These are phyloP conservation scores for Barnettozyma sp. DNA, from an alignment of 805 yeast species.

Conservation along the genomic window DNA sequence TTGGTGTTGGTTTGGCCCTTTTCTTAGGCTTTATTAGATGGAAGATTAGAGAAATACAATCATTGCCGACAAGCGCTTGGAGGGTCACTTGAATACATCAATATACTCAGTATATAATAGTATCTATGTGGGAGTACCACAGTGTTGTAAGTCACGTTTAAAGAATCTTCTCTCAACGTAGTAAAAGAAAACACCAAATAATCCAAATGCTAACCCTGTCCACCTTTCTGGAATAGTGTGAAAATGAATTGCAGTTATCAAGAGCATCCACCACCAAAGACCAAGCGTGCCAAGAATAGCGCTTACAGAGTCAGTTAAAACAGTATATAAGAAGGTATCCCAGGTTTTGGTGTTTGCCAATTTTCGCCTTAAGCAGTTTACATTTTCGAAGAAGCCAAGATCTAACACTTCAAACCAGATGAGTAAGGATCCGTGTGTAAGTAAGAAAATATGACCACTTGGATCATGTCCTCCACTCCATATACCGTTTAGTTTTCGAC, in stretches of 20 bases:
- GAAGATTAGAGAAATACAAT: slow-evolving; percentile 59
- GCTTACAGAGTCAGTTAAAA: slow-evolving; percentile 15
- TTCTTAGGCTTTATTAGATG: slow-evolving; percentile 60
- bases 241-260: slow-evolving; percentile 78
- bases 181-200: slow-evolving; percentile 36
- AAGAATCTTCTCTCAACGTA: slow-evolving; percentile 23
- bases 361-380: background rate
- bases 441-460: slow-evolving; percentile 83
- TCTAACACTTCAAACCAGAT: slow-evolving; percentile 58
- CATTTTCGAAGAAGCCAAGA: slow-evolving; percentile 25
- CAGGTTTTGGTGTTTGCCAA: slow-evolving; percentile 1
- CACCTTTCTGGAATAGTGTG: slow-evolving; percentile 74
- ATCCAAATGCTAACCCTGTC: slow-evolving; percentile 62
- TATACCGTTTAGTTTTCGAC: slow-evolving; percentile 55
- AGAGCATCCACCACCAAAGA: slow-evolving; percentile 82
- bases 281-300: slow-evolving; percentile 29
- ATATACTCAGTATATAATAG: no score
- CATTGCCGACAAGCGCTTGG: slow-evolving; percentile 73
- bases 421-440: slow-evolving; percentile 59
- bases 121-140: no score
- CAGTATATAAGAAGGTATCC: background rate
- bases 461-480: slow-evolving; percentile 95
- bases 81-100: no score
- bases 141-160: no score
- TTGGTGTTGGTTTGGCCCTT: slow-evolving; percentile 54